phyloP scores from a whole-genome alignment of 1,284 basidiomycete genomes.

The Neonothopanus nambi region DNA sequence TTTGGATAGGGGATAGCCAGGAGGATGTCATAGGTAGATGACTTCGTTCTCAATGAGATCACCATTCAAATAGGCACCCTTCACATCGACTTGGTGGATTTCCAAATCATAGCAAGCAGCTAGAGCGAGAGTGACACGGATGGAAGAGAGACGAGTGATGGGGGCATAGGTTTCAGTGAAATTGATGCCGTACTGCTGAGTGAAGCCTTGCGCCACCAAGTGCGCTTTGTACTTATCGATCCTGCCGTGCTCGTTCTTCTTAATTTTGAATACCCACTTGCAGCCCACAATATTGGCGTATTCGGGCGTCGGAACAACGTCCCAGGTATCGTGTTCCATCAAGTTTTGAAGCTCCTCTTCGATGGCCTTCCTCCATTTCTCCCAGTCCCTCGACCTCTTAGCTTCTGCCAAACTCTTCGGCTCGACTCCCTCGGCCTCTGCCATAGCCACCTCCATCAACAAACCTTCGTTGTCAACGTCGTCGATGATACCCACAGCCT shows the following conservation, averaged over 20 bases:
- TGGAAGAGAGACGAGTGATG: constrained; percentile 5
- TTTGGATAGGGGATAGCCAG: not conserved
- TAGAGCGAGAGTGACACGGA: constrained; percentile 2
- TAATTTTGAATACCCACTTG: constrained; percentile 36
- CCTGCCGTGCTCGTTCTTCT: constrained; percentile 31
- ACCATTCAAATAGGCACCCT: constrained; percentile 14
- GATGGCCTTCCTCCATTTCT: constrained; percentile 31
- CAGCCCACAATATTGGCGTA: constrained; percentile 26
- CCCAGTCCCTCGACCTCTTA: not conserved
- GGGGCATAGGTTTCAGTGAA: constrained; percentile 15
- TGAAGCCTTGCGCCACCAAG: constrained; percentile 40
- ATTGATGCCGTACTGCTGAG: constrained; percentile 25
- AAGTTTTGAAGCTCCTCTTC: constrained; percentile 27
- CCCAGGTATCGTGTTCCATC: constrained; percentile 25
- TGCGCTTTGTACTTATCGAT: constrained; percentile 35
- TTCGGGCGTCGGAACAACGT: constrained; percentile 22
- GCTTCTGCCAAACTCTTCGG: not conserved
- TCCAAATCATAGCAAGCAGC: constrained; percentile 5
- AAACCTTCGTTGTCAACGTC: not conserved
- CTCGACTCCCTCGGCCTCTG: not conserved
- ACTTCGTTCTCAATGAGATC: constrained; percentile 4
- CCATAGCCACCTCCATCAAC: not conserved
- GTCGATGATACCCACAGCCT: not conserved
- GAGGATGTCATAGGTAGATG: constrained; percentile 6
- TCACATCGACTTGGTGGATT: no score